phyloP scores from a whole-genome alignment of 1,284 basidiomycete species.

The Pseudomicrostroma phylloplanum region DNA sequence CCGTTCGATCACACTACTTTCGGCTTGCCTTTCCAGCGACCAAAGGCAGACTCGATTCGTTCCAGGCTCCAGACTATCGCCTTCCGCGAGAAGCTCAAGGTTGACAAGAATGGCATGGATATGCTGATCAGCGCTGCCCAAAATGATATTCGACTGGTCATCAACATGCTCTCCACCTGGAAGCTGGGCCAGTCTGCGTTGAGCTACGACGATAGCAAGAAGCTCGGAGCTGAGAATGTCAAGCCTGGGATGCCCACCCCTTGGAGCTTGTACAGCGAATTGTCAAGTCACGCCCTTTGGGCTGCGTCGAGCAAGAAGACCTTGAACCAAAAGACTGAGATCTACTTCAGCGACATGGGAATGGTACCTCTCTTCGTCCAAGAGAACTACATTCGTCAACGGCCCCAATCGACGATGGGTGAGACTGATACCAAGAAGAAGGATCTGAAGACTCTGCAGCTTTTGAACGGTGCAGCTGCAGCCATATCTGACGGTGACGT shows the following conservation, averaged over 20 bases:
- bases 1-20: constrained; percentile 71
- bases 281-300: constrained; percentile 84
- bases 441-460: constrained; percentile 70
- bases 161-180: constrained; percentile 98
- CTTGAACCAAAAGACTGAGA: constrained; percentile 83
- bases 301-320: constrained; percentile 72
- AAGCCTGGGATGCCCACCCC: constrained; percentile 67
- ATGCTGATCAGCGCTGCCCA: constrained; percentile 81
- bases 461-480: constrained; percentile 67
- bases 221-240: constrained; percentile 73
- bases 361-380: constrained; percentile 93
- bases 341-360: constrained; percentile 92
- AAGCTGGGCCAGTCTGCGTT: constrained; percentile 52
- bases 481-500: constrained; percentile 92
- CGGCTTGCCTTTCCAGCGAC: constrained; percentile 57
- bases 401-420: constrained; percentile 52
- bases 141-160: constrained; percentile 89
- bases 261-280: constrained; percentile 57
- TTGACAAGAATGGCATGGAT: constrained; percentile 82
- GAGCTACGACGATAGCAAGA: constrained; percentile 67
- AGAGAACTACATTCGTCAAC: constrained; percentile 66
- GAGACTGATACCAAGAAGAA: constrained; percentile 53
- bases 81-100: constrained; percentile 64
- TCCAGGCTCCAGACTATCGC: constrained; percentile 70
- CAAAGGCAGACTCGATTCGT: constrained; percentile 28